phyloP scores from a whole-genome alignment of 2,329 filamentous ascomycete genomes.

The Xylariomycetidae sp. region DNA sequence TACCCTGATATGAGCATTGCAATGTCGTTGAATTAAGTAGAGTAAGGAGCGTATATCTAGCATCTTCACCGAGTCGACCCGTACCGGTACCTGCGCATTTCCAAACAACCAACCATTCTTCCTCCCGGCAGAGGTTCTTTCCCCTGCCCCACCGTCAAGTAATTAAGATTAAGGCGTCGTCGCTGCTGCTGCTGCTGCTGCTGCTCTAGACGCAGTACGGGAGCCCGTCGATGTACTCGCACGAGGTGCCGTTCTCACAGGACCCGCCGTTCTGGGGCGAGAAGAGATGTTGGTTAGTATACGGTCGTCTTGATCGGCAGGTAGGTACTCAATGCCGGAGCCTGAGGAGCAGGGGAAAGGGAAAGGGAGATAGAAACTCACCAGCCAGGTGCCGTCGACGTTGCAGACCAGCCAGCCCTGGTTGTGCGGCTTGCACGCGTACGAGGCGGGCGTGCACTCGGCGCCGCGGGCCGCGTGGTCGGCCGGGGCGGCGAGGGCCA shows the following conservation, averaged over 20 bases:
- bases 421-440: slow-evolving; percentile 22
- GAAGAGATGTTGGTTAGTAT: slow-evolving; percentile 2
- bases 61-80: no score
- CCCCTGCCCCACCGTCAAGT: no score
- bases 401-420: slow-evolving; percentile 26
- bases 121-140: no score
- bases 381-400: slow-evolving; percentile 20
- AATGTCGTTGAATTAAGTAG: no score
- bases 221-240: slow-evolving; percentile 22
- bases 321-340: background rate
- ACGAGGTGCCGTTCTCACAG: slow-evolving; percentile 17
- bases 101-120: no score
- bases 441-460: slow-evolving; percentile 18
- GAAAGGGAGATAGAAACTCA: slow-evolving; percentile 9
- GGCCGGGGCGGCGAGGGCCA: slow-evolving; percentile 13
- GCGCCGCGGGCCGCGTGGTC: slow-evolving; percentile 3
- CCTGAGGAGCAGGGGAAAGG: background rate
- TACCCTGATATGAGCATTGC: no score
- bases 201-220: slow-evolving; percentile 27
- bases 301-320: background rate
- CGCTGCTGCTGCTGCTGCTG: no score
- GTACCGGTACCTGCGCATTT: no score
- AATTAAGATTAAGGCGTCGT: no score
- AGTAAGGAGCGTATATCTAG: no score
- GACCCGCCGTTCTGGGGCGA: slow-evolving; percentile 18